Evolutionary conservation across 306 rosid genomes (phyloP).

Genomic region (Psophocarpus tetragonolobus): DNA sequence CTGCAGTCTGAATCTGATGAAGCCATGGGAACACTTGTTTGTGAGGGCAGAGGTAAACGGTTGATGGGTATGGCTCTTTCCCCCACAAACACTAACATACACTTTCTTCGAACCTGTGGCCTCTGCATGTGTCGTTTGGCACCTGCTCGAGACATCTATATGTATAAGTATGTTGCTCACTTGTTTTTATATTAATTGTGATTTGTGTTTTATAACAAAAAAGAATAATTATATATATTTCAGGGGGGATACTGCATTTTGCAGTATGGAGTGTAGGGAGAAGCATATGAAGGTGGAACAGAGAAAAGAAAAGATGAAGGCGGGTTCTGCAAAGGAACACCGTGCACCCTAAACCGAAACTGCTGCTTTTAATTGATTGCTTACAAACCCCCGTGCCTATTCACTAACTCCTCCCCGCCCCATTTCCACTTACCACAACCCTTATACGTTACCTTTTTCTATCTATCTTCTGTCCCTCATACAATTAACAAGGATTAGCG

Average conservation of each 20-base stretch:
- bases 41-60: background rate
- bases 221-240: background rate
- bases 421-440: no score
- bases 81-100: slow-evolving; percentile 34
- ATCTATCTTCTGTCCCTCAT: no score
- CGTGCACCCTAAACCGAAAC: slow-evolving; percentile 39
- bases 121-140: slow-evolving; percentile 63
- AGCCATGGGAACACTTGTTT: background rate
- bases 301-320: slow-evolving; percentile 50
- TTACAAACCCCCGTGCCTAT: no score
- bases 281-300: slow-evolving; percentile 68
- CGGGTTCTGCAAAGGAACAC: slow-evolving; percentile 34
- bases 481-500: no score
- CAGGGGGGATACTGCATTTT: slow-evolving; percentile 95
- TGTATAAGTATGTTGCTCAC: slow-evolving; percentile 60
- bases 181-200: no score
- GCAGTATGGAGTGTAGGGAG: slow-evolving; percentile 91
- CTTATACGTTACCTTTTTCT: no score
- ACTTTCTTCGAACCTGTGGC: slow-evolving; percentile 72
- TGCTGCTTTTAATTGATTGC: slow-evolving; percentile 44
- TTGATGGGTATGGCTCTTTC: slow-evolving; percentile 36
- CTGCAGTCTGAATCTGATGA: no score
- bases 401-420: no score
- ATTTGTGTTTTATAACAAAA: no score
- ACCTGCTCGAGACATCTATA: slow-evolving; percentile 80